Evolutionary conservation across 2,329 filamentous ascomycete species (phyloP).

Genomic region (Diaporthe sp.): DNA sequence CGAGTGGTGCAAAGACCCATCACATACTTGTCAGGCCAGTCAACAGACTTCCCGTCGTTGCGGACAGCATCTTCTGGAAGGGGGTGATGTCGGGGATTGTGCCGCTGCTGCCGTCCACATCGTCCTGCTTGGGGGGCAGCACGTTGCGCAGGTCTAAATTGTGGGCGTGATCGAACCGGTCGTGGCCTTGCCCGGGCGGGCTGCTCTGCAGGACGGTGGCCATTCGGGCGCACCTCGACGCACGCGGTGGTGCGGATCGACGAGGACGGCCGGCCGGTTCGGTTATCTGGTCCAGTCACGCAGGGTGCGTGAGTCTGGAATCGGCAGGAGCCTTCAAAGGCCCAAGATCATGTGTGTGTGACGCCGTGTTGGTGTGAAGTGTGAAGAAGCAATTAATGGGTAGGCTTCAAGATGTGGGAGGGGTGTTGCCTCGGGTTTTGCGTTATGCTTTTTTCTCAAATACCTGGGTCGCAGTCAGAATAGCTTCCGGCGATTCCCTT

Average conservation of each 20-base stretch:
- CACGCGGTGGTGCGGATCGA: conserved; percentile 6
- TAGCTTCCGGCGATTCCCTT: conserved; percentile 34
- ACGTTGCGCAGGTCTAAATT: conserved; percentile 51
- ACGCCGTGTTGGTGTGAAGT: background rate
- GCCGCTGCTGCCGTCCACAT: conserved; percentile 45
- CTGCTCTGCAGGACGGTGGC: conserved; percentile 40
- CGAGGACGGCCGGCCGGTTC: conserved; percentile 24
- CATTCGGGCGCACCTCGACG: conserved; percentile 32
- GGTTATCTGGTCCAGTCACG: conserved; percentile 38
- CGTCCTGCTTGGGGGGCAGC: conserved; percentile 53
- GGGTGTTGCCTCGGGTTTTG: background rate
- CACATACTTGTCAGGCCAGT: conserved; percentile 87
- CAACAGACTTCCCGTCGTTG: conserved; percentile 89
- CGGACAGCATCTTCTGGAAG: conserved; percentile 93
- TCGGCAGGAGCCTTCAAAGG: conserved; percentile 1
- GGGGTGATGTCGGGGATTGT: conserved; percentile 76
- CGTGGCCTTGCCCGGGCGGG: conserved; percentile 54
- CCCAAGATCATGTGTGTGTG: background rate
- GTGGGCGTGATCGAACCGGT: conserved; percentile 52
- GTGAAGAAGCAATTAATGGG: background rate
- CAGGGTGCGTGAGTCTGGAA: conserved; percentile 39
- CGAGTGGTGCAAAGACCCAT: background rate
- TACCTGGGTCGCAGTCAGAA: conserved; percentile 14
- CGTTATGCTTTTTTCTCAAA: conserved; percentile 25
- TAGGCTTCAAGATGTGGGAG: no score